Evolutionary conservation across 2,329 filamentous ascomycete species (phyloP), one percentile per base, ranked within the genome.

Genomic region (Pleoardoris graminearum): DNA sequence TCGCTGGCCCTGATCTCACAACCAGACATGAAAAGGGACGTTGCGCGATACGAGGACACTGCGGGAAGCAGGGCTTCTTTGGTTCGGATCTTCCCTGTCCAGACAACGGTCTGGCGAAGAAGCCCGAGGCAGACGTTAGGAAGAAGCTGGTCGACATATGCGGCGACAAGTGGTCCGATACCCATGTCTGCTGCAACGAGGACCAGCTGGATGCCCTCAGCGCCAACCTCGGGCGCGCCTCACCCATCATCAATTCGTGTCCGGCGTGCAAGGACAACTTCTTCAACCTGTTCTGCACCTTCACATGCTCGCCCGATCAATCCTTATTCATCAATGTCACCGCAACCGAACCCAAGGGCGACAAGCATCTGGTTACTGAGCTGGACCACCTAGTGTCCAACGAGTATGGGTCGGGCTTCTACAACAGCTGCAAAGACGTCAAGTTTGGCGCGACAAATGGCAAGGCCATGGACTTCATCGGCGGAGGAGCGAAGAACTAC

Each of bases 241-340:
- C 92, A 63, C 86, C 88, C 53, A 88, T 99, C 68, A 91, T 99
- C 70, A 87, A 91, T 22, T 91, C 91, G 8, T 99, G 94, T 72
- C 94, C 94, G 1, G 94, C 95, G 27, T 99, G 94, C 82, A 96
- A 94, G 75, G 88, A 92, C 66, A 99, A 99, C 79, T 99, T 99
- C 79, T 97, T 90, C 80, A 96, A 99, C 77, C 81, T 95, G 38
- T 99, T 99, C 75, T 99, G 94, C 77, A 95, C 91, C 4, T 97
- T 99, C 69, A 97, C 92, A 2, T 99, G 95, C 78, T 99, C 94
- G 4, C 93, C 95, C 5, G 89, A 99, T 67, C 94, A 99, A 72
- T 97, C 91, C 0, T 79, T 96, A 0, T 99, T 99, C 69, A 80
- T 99, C 71, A 99, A 99, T 67, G 85, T 99, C 37, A 97, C 94